Evolutionary conservation across 768 basidiomycete genomes (phyloP), one percentile per base, ranked within the genome.

Genomic region (Rhizopogon vesiculosus): DNA sequence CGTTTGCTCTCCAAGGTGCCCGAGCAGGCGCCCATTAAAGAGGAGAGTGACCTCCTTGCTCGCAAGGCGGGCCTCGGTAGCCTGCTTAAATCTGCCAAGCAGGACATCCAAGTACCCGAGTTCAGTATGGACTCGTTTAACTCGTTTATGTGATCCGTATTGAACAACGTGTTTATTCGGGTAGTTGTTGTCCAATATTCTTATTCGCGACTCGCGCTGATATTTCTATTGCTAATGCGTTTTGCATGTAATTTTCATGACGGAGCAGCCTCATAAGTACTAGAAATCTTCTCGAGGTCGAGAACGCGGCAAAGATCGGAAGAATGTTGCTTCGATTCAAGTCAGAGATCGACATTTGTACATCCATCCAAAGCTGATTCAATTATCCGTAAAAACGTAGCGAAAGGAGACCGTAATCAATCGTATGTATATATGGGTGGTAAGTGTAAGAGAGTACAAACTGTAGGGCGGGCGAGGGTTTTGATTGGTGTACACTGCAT

Each of bases 71-170:
- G 86, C 7, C 70, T 95, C 41, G 95, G 93, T 3, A 89, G 80
- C 61, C 71, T 97, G 64, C 86, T 97, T 77, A 93, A 91, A 72
- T 84, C 87, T n/a, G 91, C 93, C 13, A 94, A 93, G 68, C 86
- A 90, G 66, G 88, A 94, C 70, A 80, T 91, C 45, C 75, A 85
- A 63, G 87, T 91, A 57, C 87, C 90, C 22, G 93, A 96, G 63
- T 96, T 96, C 65, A 84, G 93, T 69, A 91, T 96, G 84, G 76
- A 76, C 65, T 80, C 84, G n/a, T 95, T 95, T 69, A 76, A 76
- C 64, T 80, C 84, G 22, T 95, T 95, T 69, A 79, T 82, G 62
- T 87, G 69, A 74, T 55, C 29, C 44, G 33, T 63, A 38, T 38
- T 38, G 35, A 13, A 13, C 35, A 25, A 38, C 35, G 35, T 38